These are phyloP conservation scores for Paecilomyces variotii DNA, from an alignment of 2,329 filamentous ascomycete species.

Conservation along the genomic window DNA sequence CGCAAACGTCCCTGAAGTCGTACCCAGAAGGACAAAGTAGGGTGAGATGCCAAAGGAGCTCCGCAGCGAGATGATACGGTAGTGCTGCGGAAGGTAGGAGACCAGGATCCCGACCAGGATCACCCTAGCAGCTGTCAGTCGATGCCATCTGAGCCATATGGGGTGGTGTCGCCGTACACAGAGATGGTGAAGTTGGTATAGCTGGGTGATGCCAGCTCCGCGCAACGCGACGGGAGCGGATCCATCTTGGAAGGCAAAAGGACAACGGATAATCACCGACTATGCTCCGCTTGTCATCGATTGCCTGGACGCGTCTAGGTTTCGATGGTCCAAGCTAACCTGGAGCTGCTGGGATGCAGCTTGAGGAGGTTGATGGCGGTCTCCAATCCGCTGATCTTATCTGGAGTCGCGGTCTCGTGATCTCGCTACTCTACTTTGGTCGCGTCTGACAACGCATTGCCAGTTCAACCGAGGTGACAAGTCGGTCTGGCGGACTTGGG, in stretches of 20 bases:
- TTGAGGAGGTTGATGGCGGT: background rate
- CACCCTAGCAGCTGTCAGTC: constrained; percentile 39
- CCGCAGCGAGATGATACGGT: constrained; percentile 75
- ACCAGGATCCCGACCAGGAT: constrained; percentile 82
- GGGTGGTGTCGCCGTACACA: constrained; percentile 33
- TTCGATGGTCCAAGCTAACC: background rate
- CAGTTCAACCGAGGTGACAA: background rate
- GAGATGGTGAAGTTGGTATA: constrained; percentile 47
- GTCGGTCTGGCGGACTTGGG: background rate
- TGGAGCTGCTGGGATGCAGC: background rate
- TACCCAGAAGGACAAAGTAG: constrained; percentile 90
- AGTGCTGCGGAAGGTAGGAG: constrained; percentile 91
- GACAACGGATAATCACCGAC: background rate
- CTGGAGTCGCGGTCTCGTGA: background rate
- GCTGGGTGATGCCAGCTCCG: constrained; percentile 44
- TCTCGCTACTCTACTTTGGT: background rate
- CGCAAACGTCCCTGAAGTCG: constrained; percentile 77
- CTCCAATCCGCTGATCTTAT: background rate
- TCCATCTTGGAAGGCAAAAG: constrained; percentile 12
- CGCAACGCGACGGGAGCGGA: constrained; percentile 33
- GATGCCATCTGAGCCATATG: constrained; percentile 4
- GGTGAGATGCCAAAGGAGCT: constrained; percentile 93
- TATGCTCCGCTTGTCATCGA: background rate
- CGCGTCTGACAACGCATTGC: background rate
- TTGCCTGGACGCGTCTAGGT: background rate